Percentiles rank a stretch among this genome's conserved stretches.
Evolutionary conservation across 331 rosid species (phyloP).

Genomic region (Malus hybrid): DNA sequence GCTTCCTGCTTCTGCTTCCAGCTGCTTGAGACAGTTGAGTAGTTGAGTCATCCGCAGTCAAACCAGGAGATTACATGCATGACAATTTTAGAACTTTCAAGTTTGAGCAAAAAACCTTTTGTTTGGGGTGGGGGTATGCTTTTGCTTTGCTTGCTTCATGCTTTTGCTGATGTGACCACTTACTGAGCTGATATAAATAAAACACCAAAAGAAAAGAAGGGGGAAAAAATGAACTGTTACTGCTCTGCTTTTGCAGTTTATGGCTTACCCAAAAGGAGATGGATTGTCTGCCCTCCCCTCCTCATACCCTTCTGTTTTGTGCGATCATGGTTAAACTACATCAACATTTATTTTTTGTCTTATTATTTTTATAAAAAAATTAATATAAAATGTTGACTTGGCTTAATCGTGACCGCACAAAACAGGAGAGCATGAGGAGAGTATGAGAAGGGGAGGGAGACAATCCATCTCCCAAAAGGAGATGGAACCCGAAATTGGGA

Average conservation of each 20-base stretch:
- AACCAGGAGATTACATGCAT: constrained; percentile 4
- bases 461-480: too few species aligned
- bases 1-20: too few species aligned
- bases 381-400: too few species aligned
- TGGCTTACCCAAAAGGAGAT: not conserved
- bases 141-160: not conserved
- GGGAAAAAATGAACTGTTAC: not conserved
- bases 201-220: not conserved
- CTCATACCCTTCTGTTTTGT: too few species aligned
- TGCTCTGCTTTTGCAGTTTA: not conserved
- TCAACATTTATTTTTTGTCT: too few species aligned
- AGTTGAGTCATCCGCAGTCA: constrained; percentile 22
- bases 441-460: too few species aligned
- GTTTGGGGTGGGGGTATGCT: not conserved
- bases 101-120: constrained; percentile 8
- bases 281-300: too few species aligned
- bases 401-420: too few species aligned
- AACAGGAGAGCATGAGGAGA: too few species aligned
- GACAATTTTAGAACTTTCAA: constrained; percentile 22
- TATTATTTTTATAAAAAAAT: too few species aligned
- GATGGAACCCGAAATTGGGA: not conserved
- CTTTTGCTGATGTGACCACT: constrained; percentile 33
- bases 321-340: too few species aligned
- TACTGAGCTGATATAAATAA: constrained; percentile 9
- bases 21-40: not conserved